Base-by-base conservation (phyloP, 1,139 yeast species). In the Hanseniaspora sp. region DNA sequence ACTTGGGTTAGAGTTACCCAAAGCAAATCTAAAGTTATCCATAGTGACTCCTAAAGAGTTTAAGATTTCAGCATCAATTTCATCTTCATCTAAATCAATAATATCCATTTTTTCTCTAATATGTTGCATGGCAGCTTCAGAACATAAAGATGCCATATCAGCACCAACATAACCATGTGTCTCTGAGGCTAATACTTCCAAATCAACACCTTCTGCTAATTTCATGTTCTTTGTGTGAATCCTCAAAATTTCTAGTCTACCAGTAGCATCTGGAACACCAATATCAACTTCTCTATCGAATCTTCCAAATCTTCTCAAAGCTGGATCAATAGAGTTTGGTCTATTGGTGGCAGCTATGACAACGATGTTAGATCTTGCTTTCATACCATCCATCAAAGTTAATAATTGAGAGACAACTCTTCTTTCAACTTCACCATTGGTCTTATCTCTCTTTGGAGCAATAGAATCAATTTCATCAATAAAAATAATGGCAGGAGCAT, bases 131-230 rank as follows among this genome's bases (percentile, higher is more conserved):
- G 98, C 99, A 59, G 98, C 98, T 74, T 94, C 99, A 29, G 97
- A 88, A 77, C 98, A 92, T 65, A 94, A 76, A 6, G 97, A 90
- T 2, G 90, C 92, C 62, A 83, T 73, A 76, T 83, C 92, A 54
- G 97, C 95, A 75, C 99, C 99, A 57, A 92, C 98, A 67, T 88
- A 92, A 74, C 98, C 98, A 68, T 92, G 98, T 37, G 99, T 92
- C 71, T 83, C 90, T 37, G 84, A 71, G 18, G 92, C 92, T 70
- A 92, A 85, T 46, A 94, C 78, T 74, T 92, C 98, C 67, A 92
- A 79, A 69, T 92, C 96, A 55, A 92, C 98, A 66, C 86, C 98
- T 59, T 82, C 96, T 46, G 80, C 92, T 65, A 92, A 78, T 73
- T 92, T 94, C 98, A 92, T 94, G 74, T 94, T 94, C 75, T 92